Evolutionary conservation across 1,284 basidiomycete species (phyloP).

Genomic region (Irpex rosettiformis): DNA sequence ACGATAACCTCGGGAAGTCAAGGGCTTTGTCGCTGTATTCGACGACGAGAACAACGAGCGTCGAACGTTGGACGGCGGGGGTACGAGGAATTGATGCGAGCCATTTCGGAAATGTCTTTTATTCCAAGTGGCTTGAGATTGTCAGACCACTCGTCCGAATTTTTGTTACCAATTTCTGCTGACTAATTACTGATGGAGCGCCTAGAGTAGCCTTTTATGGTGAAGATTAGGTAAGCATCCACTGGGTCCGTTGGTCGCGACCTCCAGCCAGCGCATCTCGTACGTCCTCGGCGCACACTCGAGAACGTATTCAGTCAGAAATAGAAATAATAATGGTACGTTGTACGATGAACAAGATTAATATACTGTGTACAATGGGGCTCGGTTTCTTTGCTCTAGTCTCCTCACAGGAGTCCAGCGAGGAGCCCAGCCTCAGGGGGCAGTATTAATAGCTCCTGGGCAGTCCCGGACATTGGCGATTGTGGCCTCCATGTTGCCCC

Average conservation of each 20-base stretch:
- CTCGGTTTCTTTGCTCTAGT: too few species aligned
- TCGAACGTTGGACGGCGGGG: not conserved
- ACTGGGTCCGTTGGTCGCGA: not conserved
- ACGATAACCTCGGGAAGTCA: conserved; percentile 2
- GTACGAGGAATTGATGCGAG: conserved; percentile 3
- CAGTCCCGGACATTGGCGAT: not conserved
- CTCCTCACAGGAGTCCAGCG: too few species aligned
- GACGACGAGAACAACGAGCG: conserved; percentile 6
- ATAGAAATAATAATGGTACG: not conserved
- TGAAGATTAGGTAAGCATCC: not conserved
- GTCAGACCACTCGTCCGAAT: conserved; percentile 13
- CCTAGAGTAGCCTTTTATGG: not conserved
- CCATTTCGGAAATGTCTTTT: conserved; percentile 3
- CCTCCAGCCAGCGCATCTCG: not conserved
- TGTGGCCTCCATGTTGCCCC: not conserved
- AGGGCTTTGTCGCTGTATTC: conserved; percentile 4
- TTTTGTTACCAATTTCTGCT: not conserved
- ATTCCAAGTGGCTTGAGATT: conserved; percentile 7
- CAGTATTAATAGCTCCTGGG: not conserved
- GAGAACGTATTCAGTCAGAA: not conserved
- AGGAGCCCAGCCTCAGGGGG: not conserved
- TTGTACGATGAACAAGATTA: not conserved
- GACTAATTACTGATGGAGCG: not conserved
- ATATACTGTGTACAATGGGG: too few species aligned
- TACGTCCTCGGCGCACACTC: not conserved